phyloP scores from a whole-genome alignment of 2,329 filamentous ascomycete genomes.

The Aspergillus felis region DNA sequence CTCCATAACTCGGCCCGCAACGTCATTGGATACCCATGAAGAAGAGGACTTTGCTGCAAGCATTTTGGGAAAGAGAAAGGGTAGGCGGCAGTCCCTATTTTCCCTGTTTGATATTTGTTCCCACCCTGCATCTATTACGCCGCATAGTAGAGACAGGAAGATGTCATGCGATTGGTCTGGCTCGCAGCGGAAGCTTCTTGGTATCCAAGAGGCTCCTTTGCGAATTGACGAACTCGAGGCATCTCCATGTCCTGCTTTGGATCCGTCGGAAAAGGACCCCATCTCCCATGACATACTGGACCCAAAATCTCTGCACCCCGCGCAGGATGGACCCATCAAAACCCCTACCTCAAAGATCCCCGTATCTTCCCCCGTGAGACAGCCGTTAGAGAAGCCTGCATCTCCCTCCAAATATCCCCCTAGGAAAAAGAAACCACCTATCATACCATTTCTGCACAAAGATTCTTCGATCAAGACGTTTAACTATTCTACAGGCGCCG shows the following conservation, averaged over 20 bases:
- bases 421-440: slow-evolving; percentile 26
- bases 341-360: slow-evolving; percentile 16
- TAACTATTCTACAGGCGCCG: slow-evolving; percentile 29
- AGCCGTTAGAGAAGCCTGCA: slow-evolving; percentile 20
- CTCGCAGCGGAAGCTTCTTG: not conserved
- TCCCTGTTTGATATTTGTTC: slow-evolving; percentile 14
- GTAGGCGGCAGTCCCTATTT: slow-evolving; percentile 45
- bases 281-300: slow-evolving; percentile 10
- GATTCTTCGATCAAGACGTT: slow-evolving; percentile 69
- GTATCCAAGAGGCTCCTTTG: not conserved
- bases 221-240: slow-evolving; percentile 1
- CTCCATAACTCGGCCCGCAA: slow-evolving; percentile 39
- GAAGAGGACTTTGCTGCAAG: slow-evolving; percentile 33
- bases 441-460: slow-evolving; percentile 61
- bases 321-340: slow-evolving; percentile 10
- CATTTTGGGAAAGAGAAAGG: slow-evolving; percentile 47
- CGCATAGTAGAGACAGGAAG: not conserved
- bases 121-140: not conserved
- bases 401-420: slow-evolving; percentile 34
- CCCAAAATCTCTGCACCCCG: slow-evolving; percentile 3
- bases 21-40: slow-evolving; percentile 40
- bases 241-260: slow-evolving; percentile 6
- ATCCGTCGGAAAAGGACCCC: slow-evolving; percentile 5
- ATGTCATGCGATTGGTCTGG: not conserved
- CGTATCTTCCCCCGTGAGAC: slow-evolving; percentile 37